Percentiles rank a stretch among this genome's conserved stretches.
These are phyloP conservation scores for Xylaria telfairii DNA, from an alignment of 495 filamentous ascomycete genomes.

Conservation along the genomic window DNA sequence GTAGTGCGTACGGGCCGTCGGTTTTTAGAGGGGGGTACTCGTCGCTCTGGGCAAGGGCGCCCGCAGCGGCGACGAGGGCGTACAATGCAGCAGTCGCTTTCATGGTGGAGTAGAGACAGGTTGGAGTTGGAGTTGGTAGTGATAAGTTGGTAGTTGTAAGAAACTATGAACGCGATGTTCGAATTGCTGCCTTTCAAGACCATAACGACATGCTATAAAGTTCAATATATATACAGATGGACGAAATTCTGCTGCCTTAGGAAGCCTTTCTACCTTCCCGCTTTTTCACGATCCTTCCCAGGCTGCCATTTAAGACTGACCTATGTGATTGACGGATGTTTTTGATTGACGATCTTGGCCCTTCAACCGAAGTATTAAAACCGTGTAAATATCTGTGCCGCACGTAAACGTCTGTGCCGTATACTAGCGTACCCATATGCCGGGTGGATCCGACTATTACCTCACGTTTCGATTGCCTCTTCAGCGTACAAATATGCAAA, in stretches of 20 bases:
- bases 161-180: slow-evolving; percentile 12
- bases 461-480: no score
- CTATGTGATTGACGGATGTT: not conserved
- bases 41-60: slow-evolving; percentile 17
- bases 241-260: not conserved
- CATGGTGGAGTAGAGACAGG: slow-evolving; percentile 10
- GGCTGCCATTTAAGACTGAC: slow-evolving; percentile 18
- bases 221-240: slow-evolving; percentile 16
- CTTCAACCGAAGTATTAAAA: slow-evolving; percentile 1
- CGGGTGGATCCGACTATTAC: no score
- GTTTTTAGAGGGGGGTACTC: slow-evolving; percentile 16
- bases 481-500: no score
- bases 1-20: slow-evolving; percentile 17
- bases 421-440: no score
- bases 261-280: not conserved
- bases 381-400: slow-evolving; percentile 8
- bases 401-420: slow-evolving; percentile 7
- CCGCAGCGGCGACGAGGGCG: slow-evolving; percentile 18
- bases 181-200: slow-evolving; percentile 15
- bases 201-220: slow-evolving; percentile 11
- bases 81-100: slow-evolving; percentile 11
- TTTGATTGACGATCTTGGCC: slow-evolving; percentile 12
- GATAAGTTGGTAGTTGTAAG: slow-evolving; percentile 15
- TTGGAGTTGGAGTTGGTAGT: slow-evolving; percentile 3
- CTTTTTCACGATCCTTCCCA: slow-evolving; percentile 21